Conservation (phyloP, 345 rosid genomes). For the Geranium rotundifolium region DNA sequence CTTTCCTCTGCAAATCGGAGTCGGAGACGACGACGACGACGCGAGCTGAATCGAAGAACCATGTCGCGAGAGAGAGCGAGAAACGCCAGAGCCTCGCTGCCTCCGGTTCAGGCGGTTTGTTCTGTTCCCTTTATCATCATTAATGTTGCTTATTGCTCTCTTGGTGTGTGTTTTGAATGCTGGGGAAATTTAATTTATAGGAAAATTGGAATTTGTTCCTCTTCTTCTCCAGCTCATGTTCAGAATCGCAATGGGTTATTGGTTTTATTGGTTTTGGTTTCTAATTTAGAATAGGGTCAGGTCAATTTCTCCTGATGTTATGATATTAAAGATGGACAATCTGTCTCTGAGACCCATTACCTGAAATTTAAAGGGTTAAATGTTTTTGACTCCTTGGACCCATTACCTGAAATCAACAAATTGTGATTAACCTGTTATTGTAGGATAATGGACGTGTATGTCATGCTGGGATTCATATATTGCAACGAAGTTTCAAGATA, state of each 20-base stretch:
- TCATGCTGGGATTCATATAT: too few relatives aligned
- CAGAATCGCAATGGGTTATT: background rate
- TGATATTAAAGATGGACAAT: background rate
- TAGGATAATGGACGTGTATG: too few relatives aligned
- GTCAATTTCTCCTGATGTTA: background rate
- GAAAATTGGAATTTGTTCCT: background rate
- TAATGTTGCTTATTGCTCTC: background rate
- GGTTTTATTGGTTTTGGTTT: background rate
- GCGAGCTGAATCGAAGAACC: background rate
- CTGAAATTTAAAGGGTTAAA: too few relatives aligned
- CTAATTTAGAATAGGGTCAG: background rate
- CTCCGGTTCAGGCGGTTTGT: constrained; percentile 75
- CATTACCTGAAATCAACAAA: too few relatives aligned
- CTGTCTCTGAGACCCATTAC: too few relatives aligned
- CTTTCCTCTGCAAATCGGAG: background rate
- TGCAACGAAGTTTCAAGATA: too few relatives aligned
- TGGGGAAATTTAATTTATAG: too few relatives aligned
- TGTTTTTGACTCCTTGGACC: too few relatives aligned
- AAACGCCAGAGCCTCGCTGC: constrained; percentile 28
- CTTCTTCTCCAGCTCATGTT: too few relatives aligned
- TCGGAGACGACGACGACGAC: background rate
- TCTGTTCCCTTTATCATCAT: background rate
- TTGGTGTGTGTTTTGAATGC: background rate
- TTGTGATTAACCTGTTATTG: too few relatives aligned
- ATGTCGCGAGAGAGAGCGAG: constrained; percentile 46